These are phyloP conservation scores for Ophiosphaerella herpotricha DNA, from an alignment of 2,329 filamentous ascomycete species.

Conservation along the genomic window DNA sequence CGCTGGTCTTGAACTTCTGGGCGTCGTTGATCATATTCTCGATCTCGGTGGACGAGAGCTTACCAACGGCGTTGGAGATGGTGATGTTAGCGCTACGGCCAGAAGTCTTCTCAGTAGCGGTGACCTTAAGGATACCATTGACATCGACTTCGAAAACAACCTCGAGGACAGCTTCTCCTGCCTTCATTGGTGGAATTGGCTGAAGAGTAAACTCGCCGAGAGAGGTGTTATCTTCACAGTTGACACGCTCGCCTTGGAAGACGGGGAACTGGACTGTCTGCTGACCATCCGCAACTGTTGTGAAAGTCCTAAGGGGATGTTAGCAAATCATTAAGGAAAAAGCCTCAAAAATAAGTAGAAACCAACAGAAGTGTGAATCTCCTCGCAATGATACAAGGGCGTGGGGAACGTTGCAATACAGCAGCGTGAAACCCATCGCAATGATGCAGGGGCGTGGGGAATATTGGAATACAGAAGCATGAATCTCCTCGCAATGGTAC, in stretches of 20 bases:
- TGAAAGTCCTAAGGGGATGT: conserved; percentile 66
- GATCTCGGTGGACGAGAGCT: conserved; percentile 92
- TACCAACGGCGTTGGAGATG: conserved; percentile 99
- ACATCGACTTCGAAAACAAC: conserved; percentile 99
- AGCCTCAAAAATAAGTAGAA: no score
- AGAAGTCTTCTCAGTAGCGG: conserved; percentile 97
- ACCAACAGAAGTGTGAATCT: no score
- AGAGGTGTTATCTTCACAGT: conserved; percentile 98
- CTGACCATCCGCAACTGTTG: conserved; percentile 68
- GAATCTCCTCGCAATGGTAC: no score
- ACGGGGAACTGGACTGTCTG: conserved; percentile 89
- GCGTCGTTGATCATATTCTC: conserved; percentile 98
- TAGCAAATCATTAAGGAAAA: neutral
- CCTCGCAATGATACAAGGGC: no score
- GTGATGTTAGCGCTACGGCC: conserved; percentile 99
- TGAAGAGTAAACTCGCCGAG: conserved; percentile 96
- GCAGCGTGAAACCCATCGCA: no score
- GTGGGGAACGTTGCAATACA: no score
- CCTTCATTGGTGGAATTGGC: conserved; percentile 79
- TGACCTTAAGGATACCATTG: conserved; percentile 99
- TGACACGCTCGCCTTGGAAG: conserved; percentile 94
- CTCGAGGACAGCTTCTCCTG: conserved; percentile 84
- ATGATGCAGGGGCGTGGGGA: no score
- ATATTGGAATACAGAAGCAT: no score
- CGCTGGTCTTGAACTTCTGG: conserved; percentile 97